Conservation (phyloP, 2,329 filamentous ascomycete species). For the Hymenoscyphus infarciens region DNA sequence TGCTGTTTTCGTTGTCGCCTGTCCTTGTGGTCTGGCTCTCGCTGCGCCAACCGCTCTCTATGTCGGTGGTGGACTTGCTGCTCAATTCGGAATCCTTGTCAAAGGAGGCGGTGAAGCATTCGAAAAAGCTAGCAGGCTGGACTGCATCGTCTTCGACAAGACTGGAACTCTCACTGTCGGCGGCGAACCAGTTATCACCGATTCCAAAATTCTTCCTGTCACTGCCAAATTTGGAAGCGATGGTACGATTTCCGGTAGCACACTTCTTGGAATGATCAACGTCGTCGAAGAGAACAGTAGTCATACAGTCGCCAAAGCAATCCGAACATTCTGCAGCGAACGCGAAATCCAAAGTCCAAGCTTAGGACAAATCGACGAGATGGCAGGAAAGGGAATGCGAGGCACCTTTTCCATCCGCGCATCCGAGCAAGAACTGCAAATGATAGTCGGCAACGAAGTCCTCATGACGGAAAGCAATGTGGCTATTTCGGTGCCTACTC, state of each 20-base stretch:
- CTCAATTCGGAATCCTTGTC: constrained; percentile 53
- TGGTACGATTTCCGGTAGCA: constrained; percentile 16
- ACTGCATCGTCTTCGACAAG: constrained; percentile 58
- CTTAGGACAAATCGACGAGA: constrained; percentile 54
- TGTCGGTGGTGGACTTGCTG: constrained; percentile 55
- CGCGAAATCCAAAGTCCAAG: constrained; percentile 31
- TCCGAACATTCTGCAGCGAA: constrained; percentile 58
- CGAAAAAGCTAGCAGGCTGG: constrained; percentile 52
- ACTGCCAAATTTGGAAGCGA: constrained; percentile 14
- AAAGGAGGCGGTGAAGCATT: constrained; percentile 59
- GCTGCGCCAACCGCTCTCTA: constrained; percentile 58
- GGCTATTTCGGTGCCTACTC: constrained; percentile 37
- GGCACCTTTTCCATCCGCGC: constrained; percentile 45
- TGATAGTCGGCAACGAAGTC: constrained; percentile 69
- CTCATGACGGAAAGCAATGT: constrained; percentile 56
- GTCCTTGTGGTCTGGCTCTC: constrained; percentile 57
- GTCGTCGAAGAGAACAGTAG: constrained; percentile 67
- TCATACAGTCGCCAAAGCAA: constrained; percentile 70
- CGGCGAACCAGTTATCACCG: constrained; percentile 64
- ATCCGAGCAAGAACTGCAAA: constrained; percentile 35
- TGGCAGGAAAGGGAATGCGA: constrained; percentile 68
- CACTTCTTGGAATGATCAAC: constrained; percentile 52
- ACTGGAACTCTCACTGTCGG: constrained; percentile 57
- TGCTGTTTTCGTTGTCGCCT: constrained; percentile 57
- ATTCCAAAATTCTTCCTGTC: constrained; percentile 26